Evolutionary conservation across 148 eudicot genomes (phyloP), one percentile per base, ranked within the genome.

Genomic region (Pharnaceum exiguum): DNA sequence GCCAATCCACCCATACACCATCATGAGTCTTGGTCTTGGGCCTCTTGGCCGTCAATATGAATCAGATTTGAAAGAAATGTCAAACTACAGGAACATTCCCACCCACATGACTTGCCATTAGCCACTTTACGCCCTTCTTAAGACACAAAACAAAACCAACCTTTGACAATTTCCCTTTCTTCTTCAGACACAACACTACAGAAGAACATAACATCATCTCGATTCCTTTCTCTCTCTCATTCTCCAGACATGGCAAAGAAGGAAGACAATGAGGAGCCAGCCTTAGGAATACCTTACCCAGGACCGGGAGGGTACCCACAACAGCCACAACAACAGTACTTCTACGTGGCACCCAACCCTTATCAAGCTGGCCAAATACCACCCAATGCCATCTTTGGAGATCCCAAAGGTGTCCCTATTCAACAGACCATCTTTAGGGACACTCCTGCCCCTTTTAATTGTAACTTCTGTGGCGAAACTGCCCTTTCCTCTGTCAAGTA

Each of bases 371-470:
- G 95, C 0, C 31, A 37, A 8, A 46, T 84, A 15, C 95, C 95
- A 4, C 82, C 90, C 4, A 77, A 79, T 60, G 95, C 95, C 51
- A 50, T 89, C 9, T 18, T 73, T 40, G 82, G 75, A 8, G 88
- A 90, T 68, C 97, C 97, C 0, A 90, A 86, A 64, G 97, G 91
- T 0, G 65, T 79, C 1, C 97, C 91, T 4, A 72, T 90, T 32
- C 77, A 74, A 0, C 91, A 90, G 83, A 90, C 97, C 1, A 71
- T 90, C 39, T 90, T 65, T 68, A 63, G 88, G 16, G 97, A 90
- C 24, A 84, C 95, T 7, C 95, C 97, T 10, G 97, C 97, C 13
- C 97, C 97, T 47, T 84, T 90, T 36, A 69, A 76, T 36, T 90
- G 97, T 55, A 44, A 36, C 15, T 57, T 57, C 70, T 90, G 97